Evolutionary conservation across 257 asterid species (phyloP).

Genomic region (Ilex aquifolium): DNA sequence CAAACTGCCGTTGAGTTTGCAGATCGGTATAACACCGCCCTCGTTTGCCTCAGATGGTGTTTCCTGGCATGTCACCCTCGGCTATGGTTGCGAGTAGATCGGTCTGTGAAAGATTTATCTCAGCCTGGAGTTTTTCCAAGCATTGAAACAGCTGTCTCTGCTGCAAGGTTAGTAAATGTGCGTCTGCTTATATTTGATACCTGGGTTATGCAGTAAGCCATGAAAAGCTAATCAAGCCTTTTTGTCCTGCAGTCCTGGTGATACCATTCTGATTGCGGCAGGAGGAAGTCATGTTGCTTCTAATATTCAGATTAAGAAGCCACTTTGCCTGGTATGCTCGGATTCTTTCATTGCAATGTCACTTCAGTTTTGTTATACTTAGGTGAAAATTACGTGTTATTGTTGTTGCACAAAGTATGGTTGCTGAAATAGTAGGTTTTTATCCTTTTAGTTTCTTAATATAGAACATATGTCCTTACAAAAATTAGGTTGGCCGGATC

Average conservation of each 20-base stretch:
- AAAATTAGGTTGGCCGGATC: no score
- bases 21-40: slow-evolving; percentile 99
- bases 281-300: slow-evolving; percentile 84
- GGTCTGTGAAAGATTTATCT: slow-evolving; percentile 56
- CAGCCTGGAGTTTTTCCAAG: slow-evolving; percentile 74
- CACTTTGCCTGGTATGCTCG: slow-evolving; percentile 79
- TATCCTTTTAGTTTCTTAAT: no score
- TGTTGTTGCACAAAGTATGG: no score
- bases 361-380: neutral
- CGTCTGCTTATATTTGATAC: slow-evolving; percentile 13
- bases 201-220: slow-evolving; percentile 4
- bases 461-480: no score
- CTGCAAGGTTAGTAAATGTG: slow-evolving; percentile 69
- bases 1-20: slow-evolving; percentile 70
- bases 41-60: slow-evolving; percentile 99
- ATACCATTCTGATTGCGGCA: slow-evolving; percentile 84
- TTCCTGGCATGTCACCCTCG: slow-evolving; percentile 96
- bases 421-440: no score
- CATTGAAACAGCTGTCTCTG: slow-evolving; percentile 78
- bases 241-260: slow-evolving; percentile 77
- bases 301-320: slow-evolving; percentile 81
- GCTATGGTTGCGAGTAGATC: slow-evolving; percentile 93
- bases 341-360: neutral
- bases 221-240: slow-evolving; percentile 10
- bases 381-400: no score